These are phyloP conservation scores for Saprolegnia diclina DNA, from an alignment of 352 stramenopile genomes.

Conservation along the genomic window DNA sequence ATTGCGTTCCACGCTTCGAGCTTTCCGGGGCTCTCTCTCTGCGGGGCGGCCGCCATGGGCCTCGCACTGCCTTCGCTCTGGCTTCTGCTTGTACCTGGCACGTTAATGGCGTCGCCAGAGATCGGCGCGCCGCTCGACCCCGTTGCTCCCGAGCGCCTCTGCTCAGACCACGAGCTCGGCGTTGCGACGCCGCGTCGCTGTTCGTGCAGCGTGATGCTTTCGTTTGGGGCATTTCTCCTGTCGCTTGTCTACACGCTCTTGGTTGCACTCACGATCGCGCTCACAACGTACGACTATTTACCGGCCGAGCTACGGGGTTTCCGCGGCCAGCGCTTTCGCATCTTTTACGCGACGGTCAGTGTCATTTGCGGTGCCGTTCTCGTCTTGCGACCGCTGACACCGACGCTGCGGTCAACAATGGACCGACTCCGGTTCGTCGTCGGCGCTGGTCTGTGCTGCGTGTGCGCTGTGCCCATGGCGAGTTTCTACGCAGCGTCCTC, in stretches of 20 bases:
- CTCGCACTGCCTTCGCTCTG: not conserved
- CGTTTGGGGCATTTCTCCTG: not conserved
- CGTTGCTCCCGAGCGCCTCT: not conserved
- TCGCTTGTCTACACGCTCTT: conserved; percentile 6
- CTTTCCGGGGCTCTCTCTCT: not conserved
- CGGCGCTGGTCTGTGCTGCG: no score
- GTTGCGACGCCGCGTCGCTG: no score
- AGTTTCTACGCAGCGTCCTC: no score
- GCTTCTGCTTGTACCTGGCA: not conserved
- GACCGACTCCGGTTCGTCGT: no score
- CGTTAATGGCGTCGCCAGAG: not conserved
- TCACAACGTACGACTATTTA: conserved; percentile 24
- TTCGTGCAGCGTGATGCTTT: not conserved
- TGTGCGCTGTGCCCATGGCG: no score
- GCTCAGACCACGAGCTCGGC: no score
- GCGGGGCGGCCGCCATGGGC: not conserved
- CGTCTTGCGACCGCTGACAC: not conserved
- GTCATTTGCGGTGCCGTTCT: not conserved
- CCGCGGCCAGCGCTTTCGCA: conserved; percentile 17
- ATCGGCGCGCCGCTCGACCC: not conserved
- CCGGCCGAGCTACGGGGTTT: conserved; percentile 1
- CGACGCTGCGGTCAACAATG: not conserved
- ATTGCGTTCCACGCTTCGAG: not conserved
- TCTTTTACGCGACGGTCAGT: conserved; percentile 12
- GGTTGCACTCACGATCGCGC: conserved; percentile 10